Base-by-base conservation (phyloP, 768 basidiomycete genomes). In the Lentinula detonsa region DNA sequence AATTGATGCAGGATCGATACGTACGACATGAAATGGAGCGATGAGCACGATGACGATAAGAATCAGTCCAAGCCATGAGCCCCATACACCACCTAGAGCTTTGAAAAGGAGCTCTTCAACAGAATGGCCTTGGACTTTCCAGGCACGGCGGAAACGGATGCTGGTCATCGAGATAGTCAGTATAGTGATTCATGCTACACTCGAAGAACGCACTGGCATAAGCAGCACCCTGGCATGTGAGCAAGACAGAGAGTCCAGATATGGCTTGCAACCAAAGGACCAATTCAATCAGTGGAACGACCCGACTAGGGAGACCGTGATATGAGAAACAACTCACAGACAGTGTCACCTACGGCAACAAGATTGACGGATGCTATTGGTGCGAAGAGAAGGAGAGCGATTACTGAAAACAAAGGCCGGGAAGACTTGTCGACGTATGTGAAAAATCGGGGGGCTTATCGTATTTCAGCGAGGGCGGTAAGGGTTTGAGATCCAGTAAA, bases 181-280 rank as follows among this genome's bases (percentile, higher is more conserved):
- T 11, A 53, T 16, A 43, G 16, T 1, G 16, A 57, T 13, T 16
- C 16, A 3, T 46, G 11, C 33, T 45, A 6, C 2, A 1, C 1
- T 34, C 33, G 18, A 9, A 50, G 28, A 33, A 73, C 76, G 18
- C 60, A 77, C 75, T 79, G 78, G 76, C 78, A 80, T 48, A 78
- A 66, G 62, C 78, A 78, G 60, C 68, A 45, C 74, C 60, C 79
- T 21, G 21, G 21, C 79, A 80, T 0, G 76, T 75, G 71, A 80
- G 78, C 61, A 80, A 70, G 7, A 76, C 76, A 3, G 79, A 79
- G 31, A 80, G 73, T 53, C 78, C 78, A n/a, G 79, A 80, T 5
- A 80, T 65, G 15, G 77, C 79, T 33, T 77, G 62, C 18, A 80
- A 70, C 79, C 79, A 80, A 33, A 62, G 69, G 70, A 80, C 77